phyloP scores from a whole-genome alignment of 148 eudicot genomes.

The Camellia japonica region DNA sequence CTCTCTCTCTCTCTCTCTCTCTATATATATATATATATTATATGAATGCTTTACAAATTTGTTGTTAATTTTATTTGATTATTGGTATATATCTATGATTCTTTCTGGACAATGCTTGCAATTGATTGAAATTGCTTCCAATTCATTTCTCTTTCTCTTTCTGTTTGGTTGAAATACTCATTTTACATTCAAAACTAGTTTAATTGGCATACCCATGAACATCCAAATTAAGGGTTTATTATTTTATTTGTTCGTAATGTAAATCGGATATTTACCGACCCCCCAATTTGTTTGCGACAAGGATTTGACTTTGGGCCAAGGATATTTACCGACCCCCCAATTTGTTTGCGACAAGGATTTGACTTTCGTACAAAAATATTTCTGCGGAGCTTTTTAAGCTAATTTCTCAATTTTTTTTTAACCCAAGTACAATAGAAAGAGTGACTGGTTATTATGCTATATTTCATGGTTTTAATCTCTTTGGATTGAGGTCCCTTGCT shows the following conservation, averaged over 20 bases:
- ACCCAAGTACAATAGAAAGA: too few species aligned
- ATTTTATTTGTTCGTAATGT: too few species aligned
- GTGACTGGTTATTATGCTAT: background rate
- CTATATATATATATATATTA: too few species aligned
- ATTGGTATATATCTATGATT: too few species aligned
- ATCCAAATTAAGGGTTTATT: background rate
- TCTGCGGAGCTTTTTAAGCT: background rate
- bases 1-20: background rate
- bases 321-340: too few species aligned
- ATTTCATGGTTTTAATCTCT: background rate
- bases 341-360: background rate
- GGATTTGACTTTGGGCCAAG: background rate
- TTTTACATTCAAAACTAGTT: background rate
- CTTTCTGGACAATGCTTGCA: too few species aligned
- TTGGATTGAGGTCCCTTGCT: too few species aligned
- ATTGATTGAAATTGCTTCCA: too few species aligned
- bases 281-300: too few species aligned
- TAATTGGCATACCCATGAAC: background rate
- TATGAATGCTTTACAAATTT: too few species aligned
- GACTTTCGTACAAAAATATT: background rate
- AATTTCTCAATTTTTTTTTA: background rate
- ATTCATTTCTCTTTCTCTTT: background rate
- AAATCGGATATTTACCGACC: too few species aligned
- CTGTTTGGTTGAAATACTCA: background rate
- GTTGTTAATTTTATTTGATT: too few species aligned